phyloP scores from a whole-genome alignment of 2,329 filamentous ascomycete genomes.

The Calonectria leucothoes region DNA sequence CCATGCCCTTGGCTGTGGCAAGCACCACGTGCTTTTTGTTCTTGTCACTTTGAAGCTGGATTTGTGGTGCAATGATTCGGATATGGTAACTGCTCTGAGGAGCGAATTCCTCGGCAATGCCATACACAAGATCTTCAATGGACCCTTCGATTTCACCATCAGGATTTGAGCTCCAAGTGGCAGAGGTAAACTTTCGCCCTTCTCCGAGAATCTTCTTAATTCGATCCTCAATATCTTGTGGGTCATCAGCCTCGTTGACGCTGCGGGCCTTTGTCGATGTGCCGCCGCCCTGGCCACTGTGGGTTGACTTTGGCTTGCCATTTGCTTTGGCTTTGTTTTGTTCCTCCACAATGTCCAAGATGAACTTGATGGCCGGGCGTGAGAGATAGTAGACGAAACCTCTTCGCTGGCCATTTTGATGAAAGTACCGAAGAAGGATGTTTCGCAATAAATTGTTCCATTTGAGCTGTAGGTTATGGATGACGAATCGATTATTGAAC shows the following conservation, averaged over 20 bases:
- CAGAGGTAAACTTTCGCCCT: slow-evolving; percentile 79
- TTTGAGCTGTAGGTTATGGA: slow-evolving; percentile 97
- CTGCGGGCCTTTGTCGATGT: slow-evolving; percentile 52
- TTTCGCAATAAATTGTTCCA: slow-evolving; percentile 98
- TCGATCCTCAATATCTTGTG: slow-evolving; percentile 80
- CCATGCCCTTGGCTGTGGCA: slow-evolving; percentile 98
- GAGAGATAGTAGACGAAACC: slow-evolving; percentile 99
- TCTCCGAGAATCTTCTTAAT: slow-evolving; percentile 89
- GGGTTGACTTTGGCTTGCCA: slow-evolving; percentile 44
- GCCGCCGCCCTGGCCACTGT: slow-evolving; percentile 41
- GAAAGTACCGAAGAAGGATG: slow-evolving; percentile 95
- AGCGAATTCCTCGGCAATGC: slow-evolving; percentile 88
- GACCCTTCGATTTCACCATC: slow-evolving; percentile 52
- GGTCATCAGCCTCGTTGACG: slow-evolving; percentile 66
- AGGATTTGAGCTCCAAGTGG: slow-evolving; percentile 46
- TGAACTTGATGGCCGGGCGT: slow-evolving; percentile 95
- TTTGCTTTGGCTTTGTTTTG: slow-evolving; percentile 77
- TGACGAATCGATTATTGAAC: slow-evolving; percentile 97
- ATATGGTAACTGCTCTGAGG: slow-evolving; percentile 95
- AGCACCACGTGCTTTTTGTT: slow-evolving; percentile 96
- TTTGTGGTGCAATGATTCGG: slow-evolving; percentile 94
- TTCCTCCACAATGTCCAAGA: slow-evolving; percentile 96
- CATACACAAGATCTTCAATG: slow-evolving; percentile 74
- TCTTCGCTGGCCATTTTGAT: slow-evolving; percentile 94
- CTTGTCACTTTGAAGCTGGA: slow-evolving; percentile 98